These are phyloP conservation scores for Talaromyces wortmannii DNA, from an alignment of 495 filamentous ascomycete species.

Conservation along the genomic window DNA sequence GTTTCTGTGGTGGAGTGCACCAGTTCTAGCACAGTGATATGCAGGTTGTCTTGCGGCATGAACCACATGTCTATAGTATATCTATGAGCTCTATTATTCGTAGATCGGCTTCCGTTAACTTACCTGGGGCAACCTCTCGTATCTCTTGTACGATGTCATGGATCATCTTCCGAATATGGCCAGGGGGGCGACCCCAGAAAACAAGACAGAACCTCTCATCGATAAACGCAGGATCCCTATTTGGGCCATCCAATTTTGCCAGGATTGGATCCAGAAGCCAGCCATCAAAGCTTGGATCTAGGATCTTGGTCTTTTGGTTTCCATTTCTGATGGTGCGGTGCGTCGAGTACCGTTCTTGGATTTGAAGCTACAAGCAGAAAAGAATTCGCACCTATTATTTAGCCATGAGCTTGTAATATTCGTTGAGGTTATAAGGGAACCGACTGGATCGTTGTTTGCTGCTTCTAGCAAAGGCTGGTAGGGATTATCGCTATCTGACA, in stretches of 20 bases:
- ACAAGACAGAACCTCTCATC: conserved; percentile 77
- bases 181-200: conserved; percentile 80
- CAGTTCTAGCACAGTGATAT: conserved; percentile 82
- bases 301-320: conserved; percentile 61
- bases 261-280: conserved; percentile 73
- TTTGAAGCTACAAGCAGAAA: conserved; percentile 41
- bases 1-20: conserved; percentile 57
- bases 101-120: conserved; percentile 14
- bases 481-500: conserved; percentile 46
- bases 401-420: neutral
- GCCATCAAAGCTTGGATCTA: conserved; percentile 59
- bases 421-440: neutral
- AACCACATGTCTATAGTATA: conserved; percentile 65
- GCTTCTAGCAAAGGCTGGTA: conserved; percentile 68
- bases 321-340: conserved; percentile 69
- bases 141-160: conserved; percentile 61
- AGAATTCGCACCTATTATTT: too few relatives aligned
- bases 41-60: conserved; percentile 68
- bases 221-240: conserved; percentile 53
- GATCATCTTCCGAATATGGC: conserved; percentile 58
- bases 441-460: conserved; percentile 53
- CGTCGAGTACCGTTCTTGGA: conserved; percentile 63
- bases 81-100: conserved; percentile 1
- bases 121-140: conserved; percentile 56
- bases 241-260: conserved; percentile 51